Percentiles rank a stretch among this genome's conserved stretches.
Conservation (phyloP, 148 eudicot species). For the Talinum fruticosum region DNA sequence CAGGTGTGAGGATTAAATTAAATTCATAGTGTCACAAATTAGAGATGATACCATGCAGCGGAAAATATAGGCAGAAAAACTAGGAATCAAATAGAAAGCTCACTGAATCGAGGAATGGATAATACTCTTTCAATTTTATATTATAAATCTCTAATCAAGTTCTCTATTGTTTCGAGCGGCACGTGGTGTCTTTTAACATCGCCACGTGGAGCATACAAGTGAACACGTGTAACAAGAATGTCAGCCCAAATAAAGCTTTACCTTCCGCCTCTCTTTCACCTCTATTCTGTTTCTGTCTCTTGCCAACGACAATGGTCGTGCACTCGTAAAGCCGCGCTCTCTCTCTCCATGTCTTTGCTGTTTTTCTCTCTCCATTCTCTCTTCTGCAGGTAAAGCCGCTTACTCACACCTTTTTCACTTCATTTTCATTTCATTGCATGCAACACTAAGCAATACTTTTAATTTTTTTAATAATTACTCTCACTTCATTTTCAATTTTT, state of each 20-base stretch:
- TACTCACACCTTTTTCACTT: too few relatives aligned
- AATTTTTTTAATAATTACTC: too few relatives aligned
- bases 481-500: too few relatives aligned
- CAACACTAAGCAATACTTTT: too few relatives aligned
- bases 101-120: background rate
- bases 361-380: background rate
- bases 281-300: too few relatives aligned
- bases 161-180: background rate
- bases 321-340: background rate
- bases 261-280: background rate
- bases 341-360: background rate
- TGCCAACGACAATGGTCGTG: background rate
- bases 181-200: background rate
- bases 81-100: too few relatives aligned
- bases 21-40: too few relatives aligned
- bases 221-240: background rate
- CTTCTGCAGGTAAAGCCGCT: background rate
- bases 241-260: background rate
- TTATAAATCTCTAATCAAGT: background rate
- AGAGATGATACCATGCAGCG: too few relatives aligned
- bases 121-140: background rate
- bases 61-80: too few relatives aligned
- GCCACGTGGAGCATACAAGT: slow-evolving; percentile 11
- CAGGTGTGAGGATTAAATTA: too few relatives aligned
- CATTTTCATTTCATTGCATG: too few relatives aligned